These are phyloP conservation scores for Daldinia grandis DNA, from an alignment of 495 filamentous ascomycete species.

Conservation along the genomic window DNA sequence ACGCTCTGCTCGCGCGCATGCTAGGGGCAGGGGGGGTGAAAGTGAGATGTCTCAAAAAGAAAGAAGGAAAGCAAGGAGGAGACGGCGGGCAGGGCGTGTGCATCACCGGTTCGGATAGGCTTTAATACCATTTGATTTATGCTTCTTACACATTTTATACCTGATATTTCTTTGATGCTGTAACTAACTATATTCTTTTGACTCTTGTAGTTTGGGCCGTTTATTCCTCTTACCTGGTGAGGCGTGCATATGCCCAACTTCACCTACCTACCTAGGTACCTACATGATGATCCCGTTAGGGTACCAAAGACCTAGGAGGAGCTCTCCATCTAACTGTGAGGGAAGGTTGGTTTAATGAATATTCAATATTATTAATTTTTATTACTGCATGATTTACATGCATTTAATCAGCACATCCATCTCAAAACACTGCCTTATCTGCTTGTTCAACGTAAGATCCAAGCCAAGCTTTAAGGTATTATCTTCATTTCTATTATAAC, in stretches of 20 bases:
- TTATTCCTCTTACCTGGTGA: not conserved
- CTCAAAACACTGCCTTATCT: no score
- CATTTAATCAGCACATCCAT: no score
- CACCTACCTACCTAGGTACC: no score
- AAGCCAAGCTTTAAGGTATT: not conserved
- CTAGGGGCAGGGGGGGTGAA: not conserved
- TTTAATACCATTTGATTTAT: slow-evolving; percentile 8
- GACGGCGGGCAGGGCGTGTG: not conserved
- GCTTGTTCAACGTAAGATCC: not conserved
- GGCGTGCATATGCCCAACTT: not conserved
- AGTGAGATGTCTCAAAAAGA: not conserved
- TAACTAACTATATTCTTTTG: not conserved
- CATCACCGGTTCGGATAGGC: slow-evolving; percentile 1
- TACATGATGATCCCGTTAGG: not conserved
- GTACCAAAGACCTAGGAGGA: not conserved
- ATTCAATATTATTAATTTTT: not conserved
- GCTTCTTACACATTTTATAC: not conserved
- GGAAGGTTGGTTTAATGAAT: not conserved
- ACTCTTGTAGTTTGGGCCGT: not conserved
- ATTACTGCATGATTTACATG: not conserved
- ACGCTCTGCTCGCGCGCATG: not conserved
- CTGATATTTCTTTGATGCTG: not conserved
- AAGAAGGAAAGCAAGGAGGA: not conserved
- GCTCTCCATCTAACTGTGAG: not conserved
- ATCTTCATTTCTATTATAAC: slow-evolving; percentile 2